Evolutionary conservation across 768 basidiomycete species (phyloP), one percentile per base, ranked within the genome.

Genomic region (Boletus vinaceobasis): DNA sequence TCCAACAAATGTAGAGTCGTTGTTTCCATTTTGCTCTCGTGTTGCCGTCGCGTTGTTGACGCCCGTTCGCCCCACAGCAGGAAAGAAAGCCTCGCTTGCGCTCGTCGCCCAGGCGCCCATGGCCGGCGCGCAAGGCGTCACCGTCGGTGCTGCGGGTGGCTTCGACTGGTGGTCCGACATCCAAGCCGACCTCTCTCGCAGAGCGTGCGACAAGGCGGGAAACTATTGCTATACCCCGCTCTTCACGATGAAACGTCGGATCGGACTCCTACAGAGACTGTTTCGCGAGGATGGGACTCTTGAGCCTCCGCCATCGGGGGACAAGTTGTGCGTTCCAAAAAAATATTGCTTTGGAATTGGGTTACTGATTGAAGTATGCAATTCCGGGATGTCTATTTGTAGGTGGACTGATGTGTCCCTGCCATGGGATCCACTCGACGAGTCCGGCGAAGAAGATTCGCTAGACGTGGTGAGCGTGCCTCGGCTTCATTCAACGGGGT

Each of bases 211-310:
- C 56, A 57, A 49, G 45, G 5, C 26, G 1, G 68, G 70, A 7
- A 46, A 42, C 0, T 68, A 71, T 7, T 45, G 38, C 21, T 70
- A 43, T 23, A 70, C 70, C 5, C 68, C 68, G 14, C 66, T 70
- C n/a, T 68, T 63, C 48, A 43, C 48, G 3, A 37, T 71, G 43
- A 69, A 61, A 42, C 60, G 63, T 9, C 57, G 14, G 10, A 17
- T 55, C 4, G 31, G 47, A 7, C 15, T n/a, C n/a, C 0, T 8
- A 0, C 11, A 27, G 27, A 51, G 62, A 4, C 3, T 61, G 4
- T 64, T 61, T 21, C 64, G 66, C 2, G 53, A 58, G 1, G 52
- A 48, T 0, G 42, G 33, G 6, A n/a, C 26, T 2, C 10, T 15
- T 1, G 29, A 11, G 1, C 7, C 23, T 0, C 26, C n/a, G 11